These are phyloP conservation scores for Boletus mariae DNA, from an alignment of 1,284 basidiomycete species.

Conservation along the genomic window DNA sequence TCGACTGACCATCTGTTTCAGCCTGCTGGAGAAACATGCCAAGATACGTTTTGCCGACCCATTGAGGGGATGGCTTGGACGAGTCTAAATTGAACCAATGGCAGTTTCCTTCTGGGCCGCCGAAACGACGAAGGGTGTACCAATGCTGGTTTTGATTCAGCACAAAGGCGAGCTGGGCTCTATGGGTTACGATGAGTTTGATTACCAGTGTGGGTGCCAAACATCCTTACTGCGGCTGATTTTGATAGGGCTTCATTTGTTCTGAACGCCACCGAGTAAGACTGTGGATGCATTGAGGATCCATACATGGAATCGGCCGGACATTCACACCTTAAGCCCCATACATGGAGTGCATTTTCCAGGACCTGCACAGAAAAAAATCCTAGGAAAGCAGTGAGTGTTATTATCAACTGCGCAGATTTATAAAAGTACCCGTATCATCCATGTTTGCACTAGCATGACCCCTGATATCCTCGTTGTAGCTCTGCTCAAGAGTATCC, in stretches of 20 bases:
- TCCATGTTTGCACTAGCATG: slow-evolving; percentile 79
- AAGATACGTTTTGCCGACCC: slow-evolving; percentile 82
- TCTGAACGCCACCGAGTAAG: slow-evolving; percentile 85
- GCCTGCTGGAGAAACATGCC: slow-evolving; percentile 86
- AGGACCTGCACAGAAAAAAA: slow-evolving; percentile 86
- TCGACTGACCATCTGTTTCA: slow-evolving; percentile 66
- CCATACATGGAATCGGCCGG: slow-evolving; percentile 1
- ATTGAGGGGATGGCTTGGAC: slow-evolving; percentile 66
- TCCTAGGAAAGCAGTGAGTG: slow-evolving; percentile 40
- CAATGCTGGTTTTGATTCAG: slow-evolving; percentile 87
- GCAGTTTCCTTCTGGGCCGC: slow-evolving; percentile 48
- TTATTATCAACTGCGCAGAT: not conserved
- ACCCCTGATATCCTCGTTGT: slow-evolving; percentile 44
- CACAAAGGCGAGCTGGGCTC: slow-evolving; percentile 84
- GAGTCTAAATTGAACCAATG: slow-evolving; percentile 95
- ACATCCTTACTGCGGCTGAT: slow-evolving; percentile 67
- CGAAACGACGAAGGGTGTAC: slow-evolving; percentile 86
- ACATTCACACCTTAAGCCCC: slow-evolving; percentile 66
- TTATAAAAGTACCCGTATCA: slow-evolving; percentile 58
- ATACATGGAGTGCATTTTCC: slow-evolving; percentile 78
- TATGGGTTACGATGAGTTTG: slow-evolving; percentile 31
- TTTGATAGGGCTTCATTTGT: slow-evolving; percentile 74
- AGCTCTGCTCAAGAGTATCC: slow-evolving; percentile 60
- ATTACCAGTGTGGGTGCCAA: slow-evolving; percentile 7
- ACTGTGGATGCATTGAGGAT: slow-evolving; percentile 30